Evolutionary conservation across 2,329 filamentous ascomycete species (phyloP), one percentile per base, ranked within the genome.

Genomic region (Pseudogymnoascus sp.): DNA sequence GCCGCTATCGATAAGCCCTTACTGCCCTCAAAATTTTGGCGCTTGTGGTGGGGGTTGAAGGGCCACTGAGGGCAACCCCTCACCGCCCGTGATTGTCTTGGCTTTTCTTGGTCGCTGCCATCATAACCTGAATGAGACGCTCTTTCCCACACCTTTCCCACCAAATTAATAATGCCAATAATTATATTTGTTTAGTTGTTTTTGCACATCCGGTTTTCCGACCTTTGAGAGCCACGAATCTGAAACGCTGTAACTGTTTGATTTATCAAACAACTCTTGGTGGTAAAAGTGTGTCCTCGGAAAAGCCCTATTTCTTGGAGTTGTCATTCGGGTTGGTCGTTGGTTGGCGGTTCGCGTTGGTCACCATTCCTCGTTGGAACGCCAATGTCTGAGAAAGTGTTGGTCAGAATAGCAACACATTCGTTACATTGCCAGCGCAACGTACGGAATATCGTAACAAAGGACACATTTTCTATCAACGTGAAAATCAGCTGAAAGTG

Each of bases 151-250:
- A 16, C 4, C n/a, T 8, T 16, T 54, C n/a, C 47, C 47, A 54
- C 47, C 28, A 18, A 50, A 54, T 54, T 54, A 54, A 54, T 54
- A 54, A 54, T 54, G 47, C 47, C 47, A 54, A 54, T 54, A 54
- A 54, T 54, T 54, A 54, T 54, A 54, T 54, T 32, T 32, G 7
- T 32, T 54, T 54, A 32, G 47, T 50, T 50, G 5, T 50, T 4
- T 16, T 25, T 30, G 43, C 5, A n/a, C 16, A 16, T 50, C 25
- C 43, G 22, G 43, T 32, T 54, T 54, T 18, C 3, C 25, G n/a
- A n/a, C 25, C 22, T 32, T 54, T 54, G 16, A 30, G 4, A 6
- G 14, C 43, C 14, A 18, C 18, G n/a, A 18, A 50, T 32, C 25
- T 47, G 41, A 28, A 12, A 30, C 18, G 3, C 25, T 12, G n/a